phyloP scores from a whole-genome alignment of 2,329 filamentous ascomycete species.

The Ascocoryne sarcoides region DNA sequence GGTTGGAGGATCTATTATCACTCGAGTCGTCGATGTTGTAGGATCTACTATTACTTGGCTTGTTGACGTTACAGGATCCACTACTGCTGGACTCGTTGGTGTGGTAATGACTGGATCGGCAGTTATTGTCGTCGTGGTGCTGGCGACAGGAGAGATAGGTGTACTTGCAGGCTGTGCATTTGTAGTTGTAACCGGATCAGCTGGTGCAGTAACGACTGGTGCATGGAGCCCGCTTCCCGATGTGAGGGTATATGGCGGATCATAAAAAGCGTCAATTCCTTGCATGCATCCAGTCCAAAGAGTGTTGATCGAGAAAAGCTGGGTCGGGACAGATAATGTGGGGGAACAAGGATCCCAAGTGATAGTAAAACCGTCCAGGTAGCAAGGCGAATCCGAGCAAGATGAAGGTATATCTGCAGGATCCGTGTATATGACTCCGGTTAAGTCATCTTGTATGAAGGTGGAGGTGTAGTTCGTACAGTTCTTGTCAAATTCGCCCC shows the following conservation, averaged over 20 bases:
- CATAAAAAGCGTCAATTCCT: slow-evolving; percentile 4
- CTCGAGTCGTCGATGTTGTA: neutral
- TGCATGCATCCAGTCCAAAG: slow-evolving; percentile 1
- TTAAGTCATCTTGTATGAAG: neutral
- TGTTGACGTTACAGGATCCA: neutral
- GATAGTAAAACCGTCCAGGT: neutral
- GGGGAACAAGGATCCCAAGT: slow-evolving; percentile 3
- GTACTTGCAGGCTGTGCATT: neutral
- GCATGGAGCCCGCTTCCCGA: neutral
- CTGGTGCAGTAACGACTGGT: neutral
- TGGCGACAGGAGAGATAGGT: neutral
- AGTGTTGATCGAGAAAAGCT: slow-evolving; percentile 1
- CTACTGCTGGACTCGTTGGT: neutral
- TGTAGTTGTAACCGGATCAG: neutral
- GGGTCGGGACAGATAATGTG: slow-evolving; percentile 1
- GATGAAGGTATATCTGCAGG: neutral
- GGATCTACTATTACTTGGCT: neutral
- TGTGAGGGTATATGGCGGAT: slow-evolving; percentile 4
- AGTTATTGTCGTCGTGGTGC: too few species aligned
- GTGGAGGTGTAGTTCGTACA: neutral
- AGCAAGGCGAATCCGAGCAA: neutral
- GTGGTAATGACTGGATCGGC: neutral
- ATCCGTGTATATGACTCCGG: neutral
- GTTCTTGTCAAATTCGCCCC: neutral
- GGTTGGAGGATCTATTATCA: neutral